Base-by-base conservation (phyloP, 2,329 filamentous ascomycete genomes). In the Chaetomium strumarium region DNA sequence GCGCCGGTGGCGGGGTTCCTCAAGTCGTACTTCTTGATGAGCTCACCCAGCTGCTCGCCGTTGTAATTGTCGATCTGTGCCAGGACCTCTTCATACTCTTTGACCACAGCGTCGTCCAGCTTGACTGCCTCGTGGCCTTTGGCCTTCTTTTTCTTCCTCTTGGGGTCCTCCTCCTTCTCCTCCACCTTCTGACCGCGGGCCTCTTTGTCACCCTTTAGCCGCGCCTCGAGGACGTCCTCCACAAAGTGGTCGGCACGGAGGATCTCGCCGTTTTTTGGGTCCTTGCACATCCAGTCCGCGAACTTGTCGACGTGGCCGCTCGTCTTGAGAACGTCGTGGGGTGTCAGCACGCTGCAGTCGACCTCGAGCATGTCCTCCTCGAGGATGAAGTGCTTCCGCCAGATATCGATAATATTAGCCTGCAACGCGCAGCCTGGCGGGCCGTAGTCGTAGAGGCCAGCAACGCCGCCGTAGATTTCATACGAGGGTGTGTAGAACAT, bases 241-340 rank as follows among this genome's bases (percentile, higher is more conserved):
- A 99, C 91, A 64, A 97, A 82, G 75, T 99, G 93, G 68, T 99
- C 93, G 53, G 93, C 90, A 62, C 93, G 84, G 68, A 99, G 84
- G 66, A 96, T 96, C 71, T 99, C 93, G 68, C 93, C 93, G 64
- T 86, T 96, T 79, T 95, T 95, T 58, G 92, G 90, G 71, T 99
- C 93, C 73, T 95, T 96, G 84, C 89, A 96, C 91, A 97, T 96
- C 89, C 88, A 97, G 71, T 97, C 92, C 71, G 90, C 88, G 67
- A 97, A 97, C 72, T 95, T 95, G 71, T 96, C 92, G 60, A 97
- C 93, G 74, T 99, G 93, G 59, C 93, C 93, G 69, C 84, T 88
- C 49, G 92, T 96, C 80, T 97, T 95, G 66, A 99, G 81, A 36
- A 99, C 89, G 44, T 93, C 88, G 65, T 93, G 84, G 33, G 93